Base-by-base conservation (phyloP, 2,329 filamentous ascomycete species). In the Talaromyces sp. region DNA sequence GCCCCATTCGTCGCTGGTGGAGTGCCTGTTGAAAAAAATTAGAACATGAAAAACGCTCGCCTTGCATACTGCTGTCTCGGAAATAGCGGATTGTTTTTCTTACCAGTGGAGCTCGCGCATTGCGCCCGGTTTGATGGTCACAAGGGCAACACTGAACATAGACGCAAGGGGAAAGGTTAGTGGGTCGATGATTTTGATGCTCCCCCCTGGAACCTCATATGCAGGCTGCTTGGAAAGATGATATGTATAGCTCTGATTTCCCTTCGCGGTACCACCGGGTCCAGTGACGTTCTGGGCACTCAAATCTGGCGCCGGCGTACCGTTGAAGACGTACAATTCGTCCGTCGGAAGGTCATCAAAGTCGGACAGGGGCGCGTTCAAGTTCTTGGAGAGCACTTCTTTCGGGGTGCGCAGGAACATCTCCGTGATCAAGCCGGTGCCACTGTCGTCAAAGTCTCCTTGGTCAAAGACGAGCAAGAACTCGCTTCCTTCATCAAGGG, bases 91-190 rank as follows among this genome's bases (percentile, higher is more conserved):
- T 11, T 13, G 4, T 81, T 0, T 77, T 79, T 1, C 82, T 73
- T 88, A 85, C 85, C 85, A 88, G 74, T 88, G 85, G 51, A 88
- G 74, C 68, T 88, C 85, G 25, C 85, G 81, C 82, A 88, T 84
- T 1, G 84, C 85, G n/a, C 85, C 85, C 0, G 85, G 84, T 66
- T 85, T 76, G 33, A 87, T 75, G 2, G 81, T 84, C 10, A 87
- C 82, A 1, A 87, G 75, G 0, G 83, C 84, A 0, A 81, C 80
- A 3, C 84, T 82, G 69, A 87, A 85, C 60, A 77, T 78, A 11
- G 69, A 71, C 0, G 85, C 82, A 30, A 85, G 74, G 5, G 85
- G 85, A 72, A 88, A 88, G 1, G 79, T 84, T 0, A 72, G 69
- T 0, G 83, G 78, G 66, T 88, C 85, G 7, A 87, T 69, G 59